Evolutionary conservation across 2,329 filamentous ascomycete genomes (phyloP).

Genomic region (Immersiporthe knoxdaviesiana): DNA sequence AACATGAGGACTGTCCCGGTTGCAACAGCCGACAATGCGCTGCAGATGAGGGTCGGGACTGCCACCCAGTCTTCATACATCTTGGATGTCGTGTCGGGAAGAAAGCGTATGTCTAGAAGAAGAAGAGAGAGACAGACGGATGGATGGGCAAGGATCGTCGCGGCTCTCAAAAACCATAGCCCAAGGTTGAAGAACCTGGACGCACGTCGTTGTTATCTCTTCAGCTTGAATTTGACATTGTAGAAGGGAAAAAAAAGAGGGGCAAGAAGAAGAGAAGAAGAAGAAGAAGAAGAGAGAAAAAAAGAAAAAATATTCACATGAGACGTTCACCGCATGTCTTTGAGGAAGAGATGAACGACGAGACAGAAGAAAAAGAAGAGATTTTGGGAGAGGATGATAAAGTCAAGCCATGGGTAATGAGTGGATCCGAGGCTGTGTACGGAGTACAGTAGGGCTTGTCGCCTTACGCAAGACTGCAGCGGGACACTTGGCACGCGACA

Average conservation of each 20-base stretch:
- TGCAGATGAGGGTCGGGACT: constrained; percentile 26
- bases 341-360: too few species aligned
- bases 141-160: background rate
- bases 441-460: too few species aligned
- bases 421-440: background rate
- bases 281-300: too few species aligned
- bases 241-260: background rate
- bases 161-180: background rate
- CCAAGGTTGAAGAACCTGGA: background rate
- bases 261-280: background rate
- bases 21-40: constrained; percentile 23
- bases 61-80: constrained; percentile 20
- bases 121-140: background rate
- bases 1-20: constrained; percentile 25
- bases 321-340: too few species aligned
- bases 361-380: background rate
- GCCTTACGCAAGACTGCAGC: background rate
- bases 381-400: background rate
- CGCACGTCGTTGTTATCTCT: background rate
- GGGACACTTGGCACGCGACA: background rate
- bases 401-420: background rate
- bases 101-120: background rate
- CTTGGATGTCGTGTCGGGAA: background rate
- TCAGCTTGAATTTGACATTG: background rate
- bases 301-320: too few species aligned